phyloP scores from a whole-genome alignment of 768 basidiomycete genomes.

The Heimioporus sp. region DNA sequence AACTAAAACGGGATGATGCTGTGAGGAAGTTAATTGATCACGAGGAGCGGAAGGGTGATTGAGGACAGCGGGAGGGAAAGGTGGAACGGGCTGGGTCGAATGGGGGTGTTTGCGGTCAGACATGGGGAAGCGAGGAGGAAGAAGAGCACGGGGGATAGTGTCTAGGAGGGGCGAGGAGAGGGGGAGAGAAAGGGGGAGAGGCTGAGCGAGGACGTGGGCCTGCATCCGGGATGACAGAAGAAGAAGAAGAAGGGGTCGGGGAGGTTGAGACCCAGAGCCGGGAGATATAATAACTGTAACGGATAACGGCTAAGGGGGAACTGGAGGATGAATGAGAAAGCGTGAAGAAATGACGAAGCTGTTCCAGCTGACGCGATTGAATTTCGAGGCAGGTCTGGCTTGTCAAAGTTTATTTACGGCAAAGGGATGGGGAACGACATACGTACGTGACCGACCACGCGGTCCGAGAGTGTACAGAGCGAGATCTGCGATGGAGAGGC shows the following conservation, averaged over 20 bases:
- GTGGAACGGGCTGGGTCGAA: constrained; percentile 34
- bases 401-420: constrained; percentile 31
- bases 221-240: constrained; percentile 20
- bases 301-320: constrained; percentile 15
- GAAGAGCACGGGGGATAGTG: constrained; percentile 12
- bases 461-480: too few species aligned
- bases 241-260: constrained; percentile 3
- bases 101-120: constrained; percentile 35
- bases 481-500: too few species aligned
- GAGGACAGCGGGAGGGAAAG: constrained; percentile 30
- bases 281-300: constrained; percentile 12
- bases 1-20: constrained; percentile 11
- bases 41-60: constrained; percentile 30
- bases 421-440: constrained; percentile 18
- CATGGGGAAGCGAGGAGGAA: constrained; percentile 28
- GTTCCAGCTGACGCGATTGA: constrained; percentile 25
- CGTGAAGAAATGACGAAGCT: constrained; percentile 3
- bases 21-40: constrained; percentile 27
- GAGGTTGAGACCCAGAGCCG: too few species aligned
- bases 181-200: constrained; percentile 15
- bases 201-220: constrained; percentile 26
- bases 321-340: background rate
- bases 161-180: background rate
- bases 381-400: constrained; percentile 10
- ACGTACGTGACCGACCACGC: constrained; percentile 7